phyloP scores from a whole-genome alignment of 768 basidiomycete species.

The Goffeauzyma gilvescens region DNA sequence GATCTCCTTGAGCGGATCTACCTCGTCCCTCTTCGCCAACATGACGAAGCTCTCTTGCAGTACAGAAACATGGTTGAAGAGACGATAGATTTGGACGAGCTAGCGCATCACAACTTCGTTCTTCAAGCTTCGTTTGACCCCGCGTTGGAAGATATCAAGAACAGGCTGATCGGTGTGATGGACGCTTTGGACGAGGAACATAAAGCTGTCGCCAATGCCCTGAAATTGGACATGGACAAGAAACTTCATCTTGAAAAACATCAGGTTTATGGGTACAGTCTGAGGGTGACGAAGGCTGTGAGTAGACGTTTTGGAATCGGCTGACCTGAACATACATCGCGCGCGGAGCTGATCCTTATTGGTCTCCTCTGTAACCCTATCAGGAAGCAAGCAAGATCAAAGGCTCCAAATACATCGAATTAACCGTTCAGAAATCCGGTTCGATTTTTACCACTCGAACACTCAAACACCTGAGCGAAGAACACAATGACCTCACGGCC shows the following conservation, averaged over 20 bases:
- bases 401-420: conserved; percentile 55
- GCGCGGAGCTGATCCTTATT: neutral
- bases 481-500: conserved; percentile 48
- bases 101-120: conserved; percentile 56
- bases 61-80: conserved; percentile 89
- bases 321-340: neutral
- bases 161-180: conserved; percentile 48
- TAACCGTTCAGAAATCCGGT: conserved; percentile 68
- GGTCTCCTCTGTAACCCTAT: too few relatives aligned
- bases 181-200: conserved; percentile 75
- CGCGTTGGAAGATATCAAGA: conserved; percentile 47
- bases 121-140: conserved; percentile 84
- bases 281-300: conserved; percentile 78
- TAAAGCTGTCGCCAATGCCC: conserved; percentile 44
- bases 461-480: conserved; percentile 52
- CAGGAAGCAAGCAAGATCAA: conserved; percentile 64
- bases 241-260: conserved; percentile 91
- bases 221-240: conserved; percentile 72
- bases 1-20: conserved; percentile 52
- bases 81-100: conserved; percentile 73
- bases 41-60: conserved; percentile 46
- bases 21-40: conserved; percentile 49
- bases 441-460: conserved; percentile 67
- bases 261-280: conserved; percentile 71
- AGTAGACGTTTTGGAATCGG: conserved; percentile 30